Base-by-base conservation (phyloP, 1,284 basidiomycete species). In the Boletus nobilissimus region DNA sequence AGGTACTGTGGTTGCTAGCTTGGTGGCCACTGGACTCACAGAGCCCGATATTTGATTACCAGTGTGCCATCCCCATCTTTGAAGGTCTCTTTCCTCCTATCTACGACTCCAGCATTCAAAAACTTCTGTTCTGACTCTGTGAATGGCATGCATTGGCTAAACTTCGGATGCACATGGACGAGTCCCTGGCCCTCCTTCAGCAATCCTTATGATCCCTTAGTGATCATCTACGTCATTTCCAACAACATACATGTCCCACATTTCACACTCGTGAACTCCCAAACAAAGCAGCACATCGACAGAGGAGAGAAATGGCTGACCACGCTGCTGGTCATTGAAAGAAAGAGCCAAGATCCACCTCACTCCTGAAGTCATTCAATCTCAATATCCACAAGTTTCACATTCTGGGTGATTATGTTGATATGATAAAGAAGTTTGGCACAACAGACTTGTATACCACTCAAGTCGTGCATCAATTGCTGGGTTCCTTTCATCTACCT, bases 81-180 rank as follows among this genome's bases (percentile, higher is more conserved):
- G 46, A 76, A 68, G 69, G 69, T 3, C 75, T 77, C 16, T 46
- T 77, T n/a, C 69, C 76, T 19, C 39, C 54, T 39, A 1, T 24
- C 10, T 65, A 77, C 3, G 24, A 77, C 34, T 39, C 16, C 1
- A 48, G 0, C 24, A 40, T 77, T 9, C 76, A 72, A 43, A 43
- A 0, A n/a, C 75, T 77, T 26, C 69, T 72, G 18, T 77, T 77
- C 16, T 22, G 3, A 19, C 76, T 77, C 5, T 46, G 39, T 9
- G 24, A 76, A 69, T 76, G 74, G 66, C 75, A 76, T 48, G 60
- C 74, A 16, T 38, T 77, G 40, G 70, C 76, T 4, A 77, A 77
- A 24, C 63, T 77, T 34, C 11, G 3, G 5, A 71, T 57, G 77
- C n/a, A n/a, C 13, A 71, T 24, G 0, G 69, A 77, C 3, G 6